Conservation (phyloP, 2,329 filamentous ascomycete genomes). For the Hirsutella minnesotensis region DNA sequence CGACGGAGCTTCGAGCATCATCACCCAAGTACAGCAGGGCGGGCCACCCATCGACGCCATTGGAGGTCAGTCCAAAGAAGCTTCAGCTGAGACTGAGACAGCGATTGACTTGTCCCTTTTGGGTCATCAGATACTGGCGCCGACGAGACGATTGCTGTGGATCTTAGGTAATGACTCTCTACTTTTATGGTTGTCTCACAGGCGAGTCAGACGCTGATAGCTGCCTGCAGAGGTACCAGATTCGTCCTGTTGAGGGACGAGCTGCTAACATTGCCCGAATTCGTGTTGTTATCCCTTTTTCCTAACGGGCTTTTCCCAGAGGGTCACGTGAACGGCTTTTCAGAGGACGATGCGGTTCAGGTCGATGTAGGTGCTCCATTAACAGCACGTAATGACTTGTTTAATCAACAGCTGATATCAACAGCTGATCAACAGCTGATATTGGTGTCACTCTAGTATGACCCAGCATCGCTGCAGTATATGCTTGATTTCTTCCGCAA, state of each 20-base stretch:
- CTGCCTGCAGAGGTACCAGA: slow-evolving; percentile 60
- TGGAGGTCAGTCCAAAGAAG: slow-evolving; percentile 50
- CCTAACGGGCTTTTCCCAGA: slow-evolving; percentile 97
- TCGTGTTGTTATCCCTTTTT: slow-evolving; percentile 93
- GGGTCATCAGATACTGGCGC: slow-evolving; percentile 54
- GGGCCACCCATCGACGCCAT: slow-evolving; percentile 82
- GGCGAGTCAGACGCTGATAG: no score
- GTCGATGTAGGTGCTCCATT: slow-evolving; percentile 67
- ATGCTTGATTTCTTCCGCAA: slow-evolving; percentile 98
- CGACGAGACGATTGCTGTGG: slow-evolving; percentile 90
- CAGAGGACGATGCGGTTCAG: slow-evolving; percentile 88
- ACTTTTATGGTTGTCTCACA: no score
- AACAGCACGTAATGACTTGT: neutral
- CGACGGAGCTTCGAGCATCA: slow-evolving; percentile 94
- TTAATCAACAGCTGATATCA: no score
- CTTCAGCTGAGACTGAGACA: neutral
- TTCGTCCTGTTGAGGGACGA: slow-evolving; percentile 94
- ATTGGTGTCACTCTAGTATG: slow-evolving; percentile 53
- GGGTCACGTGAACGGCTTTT: slow-evolving; percentile 85
- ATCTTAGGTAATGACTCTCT: slow-evolving; percentile 88
- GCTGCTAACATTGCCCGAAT: slow-evolving; percentile 88
- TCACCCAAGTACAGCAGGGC: slow-evolving; percentile 96
- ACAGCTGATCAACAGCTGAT: neutral
- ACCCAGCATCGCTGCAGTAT: slow-evolving; percentile 90
- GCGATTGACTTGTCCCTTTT: slow-evolving; percentile 1